Evolutionary conservation across 176 grass and related monocot species (phyloP), one percentile per base, ranked within the genome.

Genomic region (Ensete ventricosum): DNA sequence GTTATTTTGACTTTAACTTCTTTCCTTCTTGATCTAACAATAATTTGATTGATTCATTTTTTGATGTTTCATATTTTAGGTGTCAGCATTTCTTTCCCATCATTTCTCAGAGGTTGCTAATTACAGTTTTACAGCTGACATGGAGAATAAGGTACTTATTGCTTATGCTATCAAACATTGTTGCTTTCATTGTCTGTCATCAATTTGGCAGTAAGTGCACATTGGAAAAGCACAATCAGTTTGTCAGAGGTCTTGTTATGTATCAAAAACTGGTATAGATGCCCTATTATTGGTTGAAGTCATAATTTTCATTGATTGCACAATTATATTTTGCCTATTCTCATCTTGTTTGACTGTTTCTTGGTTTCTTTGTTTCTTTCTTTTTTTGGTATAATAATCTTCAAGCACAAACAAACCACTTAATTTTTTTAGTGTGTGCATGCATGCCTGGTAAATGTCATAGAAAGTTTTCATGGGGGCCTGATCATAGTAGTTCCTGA

Each of bases 31-130:
- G 23, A 63, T 64, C 29, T 23, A 8, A 14, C 26, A 51, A n/a
- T 50, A 8, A 9, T 64, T 70, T 48, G 26, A n/a, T 49, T 48
- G 11, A 9, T 80, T 73, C 10, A 9, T 79, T 50, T 73, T 12
- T 2, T 55, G 5, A 22, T 2, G 73, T 23, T 79, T 62, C 11
- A 48, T 29, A 64, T 52, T 78, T 9, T 70, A 98, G 95, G 95
- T 93, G 55, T 89, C 94, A 63, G 84, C 78, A 78, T 98, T 93
- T 93, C 80, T 98, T 89, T 79, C 76, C 43, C 84, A 91, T 71
- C 86, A 91, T 87, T 98, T 98, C 78, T 87, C 84, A 19, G 95
- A 98, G 78, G 84, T 98, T 80, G 81, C 86, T 22, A 84, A 98
- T 87, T 87, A 83, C 71, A 87, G 88, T 69, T 98, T 98, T 82